Base-by-base conservation (phyloP, 192 early-diverging fungal species). In the Oehlia diaphana region DNA sequence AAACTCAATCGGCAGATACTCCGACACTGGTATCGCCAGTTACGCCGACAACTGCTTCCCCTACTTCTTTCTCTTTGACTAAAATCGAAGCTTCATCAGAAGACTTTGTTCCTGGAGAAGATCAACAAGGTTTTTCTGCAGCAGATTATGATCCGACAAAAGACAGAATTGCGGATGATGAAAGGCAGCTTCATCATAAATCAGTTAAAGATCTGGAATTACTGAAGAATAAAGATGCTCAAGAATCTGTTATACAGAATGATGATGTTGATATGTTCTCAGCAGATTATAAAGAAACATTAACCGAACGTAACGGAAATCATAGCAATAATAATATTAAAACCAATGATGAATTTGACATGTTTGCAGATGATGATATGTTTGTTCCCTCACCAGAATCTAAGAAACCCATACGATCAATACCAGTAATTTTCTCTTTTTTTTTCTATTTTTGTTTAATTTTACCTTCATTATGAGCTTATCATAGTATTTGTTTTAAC, bases 341-440 rank as follows among this genome's bases (percentile, higher is more conserved):
- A 21, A 75, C 69, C 0, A 74, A 70, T 9, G 79, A 74, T 44
- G 87, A 88, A 47, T 80, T 88, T 65, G 94, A 94, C 72, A 93
- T 94, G 90, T 93, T 94, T 92, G 92, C 89, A 2, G 89, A 88
- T 47, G 93, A 94, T 78, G 93, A 94, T 79, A 94, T 95, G 87
- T 92, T 93, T 86, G 87, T 88, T 23, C 61, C 83, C 9, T 79
- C 88, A 73, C 73, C 81, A 74, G 82, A 79, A 42, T 26, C 67
- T 2, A 79, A 79, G 39, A 71, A 79, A 68, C 16, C 44, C 13
- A 14, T 68, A 12, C 42, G 62, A 71, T 44, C 58, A 71, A 61
- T 63, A 70, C 50, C 66, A 4, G 77, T 79, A 26, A 62, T 58
- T 74, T 21, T 19, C 3, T 74, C 5, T 37, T 6, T 37, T 37